A percentile compares a stretch with the other conserved stretches of the same genome.
Evolutionary conservation across 1,284 basidiomycete species (phyloP).

Genomic region (Chiua sp.): DNA sequence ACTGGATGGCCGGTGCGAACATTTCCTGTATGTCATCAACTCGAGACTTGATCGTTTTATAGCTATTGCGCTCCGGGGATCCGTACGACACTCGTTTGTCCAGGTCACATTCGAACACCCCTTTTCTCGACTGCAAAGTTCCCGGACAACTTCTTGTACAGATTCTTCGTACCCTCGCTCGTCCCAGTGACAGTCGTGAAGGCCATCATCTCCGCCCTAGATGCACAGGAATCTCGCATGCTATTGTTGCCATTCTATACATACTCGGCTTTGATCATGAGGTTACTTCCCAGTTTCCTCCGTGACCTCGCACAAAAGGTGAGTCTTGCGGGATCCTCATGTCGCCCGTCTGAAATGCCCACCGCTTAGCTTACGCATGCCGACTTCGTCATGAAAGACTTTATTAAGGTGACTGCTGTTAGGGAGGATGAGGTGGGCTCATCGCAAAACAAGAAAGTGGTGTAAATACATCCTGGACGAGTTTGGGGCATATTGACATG

Average conservation of each 20-base stretch:
- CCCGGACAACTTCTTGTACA: conserved; percentile 56
- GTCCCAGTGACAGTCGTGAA: conserved; percentile 79
- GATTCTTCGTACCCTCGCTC: conserved; percentile 79
- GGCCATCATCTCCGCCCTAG: conserved; percentile 77
- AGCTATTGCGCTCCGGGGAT: conserved; percentile 78
- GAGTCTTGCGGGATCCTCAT: conserved; percentile 24
- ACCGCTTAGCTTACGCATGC: conserved; percentile 48
- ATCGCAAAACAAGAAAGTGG: conserved; percentile 15
- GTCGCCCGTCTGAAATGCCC: conserved; percentile 12
- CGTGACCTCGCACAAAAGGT: conserved; percentile 78
- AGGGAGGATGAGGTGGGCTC: conserved; percentile 45
- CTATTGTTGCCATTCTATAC: conserved; percentile 79
- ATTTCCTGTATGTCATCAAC: conserved; percentile 6
- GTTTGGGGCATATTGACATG: neutral
- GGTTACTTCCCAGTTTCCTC: conserved; percentile 70
- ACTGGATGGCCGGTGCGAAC: conserved; percentile 69
- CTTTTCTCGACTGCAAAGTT: conserved; percentile 70
- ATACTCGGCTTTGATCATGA: conserved; percentile 60
- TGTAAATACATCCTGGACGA: conserved; percentile 8
- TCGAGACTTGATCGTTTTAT: conserved; percentile 11
- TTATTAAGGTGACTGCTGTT: conserved; percentile 52
- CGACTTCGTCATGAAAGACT: conserved; percentile 51
- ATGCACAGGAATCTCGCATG: conserved; percentile 74
- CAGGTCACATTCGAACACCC: conserved; percentile 77
- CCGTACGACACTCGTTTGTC: conserved; percentile 81